These are phyloP conservation scores for Uncinocarpus reesii DNA, from an alignment of 2,329 filamentous ascomycete genomes.

Conservation along the genomic window DNA sequence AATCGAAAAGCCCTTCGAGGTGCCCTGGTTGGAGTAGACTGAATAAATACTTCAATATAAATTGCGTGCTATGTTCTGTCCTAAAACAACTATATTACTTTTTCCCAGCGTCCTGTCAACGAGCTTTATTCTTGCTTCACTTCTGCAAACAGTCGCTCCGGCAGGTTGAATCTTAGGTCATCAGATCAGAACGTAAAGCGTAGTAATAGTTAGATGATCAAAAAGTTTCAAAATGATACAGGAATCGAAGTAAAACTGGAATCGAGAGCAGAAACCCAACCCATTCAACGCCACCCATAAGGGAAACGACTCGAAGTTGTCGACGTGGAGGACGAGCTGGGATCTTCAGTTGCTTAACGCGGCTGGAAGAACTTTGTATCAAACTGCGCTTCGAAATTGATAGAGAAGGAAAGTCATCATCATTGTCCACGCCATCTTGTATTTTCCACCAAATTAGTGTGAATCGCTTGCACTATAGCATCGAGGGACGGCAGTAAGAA, in stretches of 20 bases:
- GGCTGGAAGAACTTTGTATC: background rate
- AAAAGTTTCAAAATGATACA: conserved; percentile 3
- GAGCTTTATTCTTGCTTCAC: too few species aligned
- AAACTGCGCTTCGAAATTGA: background rate
- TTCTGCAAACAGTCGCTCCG: too few species aligned
- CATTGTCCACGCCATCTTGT: background rate
- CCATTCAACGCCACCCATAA: conserved; percentile 5
- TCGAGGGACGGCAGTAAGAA: background rate
- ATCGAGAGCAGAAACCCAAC: background rate
- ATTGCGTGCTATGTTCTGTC: too few species aligned
- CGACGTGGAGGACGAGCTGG: background rate
- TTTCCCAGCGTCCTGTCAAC: too few species aligned
- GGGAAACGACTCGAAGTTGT: background rate
- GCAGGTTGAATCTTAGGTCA: too few species aligned
- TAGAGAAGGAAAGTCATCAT: background rate
- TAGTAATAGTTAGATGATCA: background rate
- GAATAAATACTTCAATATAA: too few species aligned
- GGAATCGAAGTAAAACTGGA: background rate
- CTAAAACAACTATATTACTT: too few species aligned
- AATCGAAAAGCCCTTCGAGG: too few species aligned
- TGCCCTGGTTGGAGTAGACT: too few species aligned
- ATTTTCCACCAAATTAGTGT: background rate
- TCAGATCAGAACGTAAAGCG: too few species aligned
- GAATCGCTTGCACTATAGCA: too few species aligned
- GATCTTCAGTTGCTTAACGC: conserved; percentile 2